These are phyloP conservation scores for Barbarea vulgaris DNA, from an alignment of 345 rosid genomes.

Conservation along the genomic window DNA sequence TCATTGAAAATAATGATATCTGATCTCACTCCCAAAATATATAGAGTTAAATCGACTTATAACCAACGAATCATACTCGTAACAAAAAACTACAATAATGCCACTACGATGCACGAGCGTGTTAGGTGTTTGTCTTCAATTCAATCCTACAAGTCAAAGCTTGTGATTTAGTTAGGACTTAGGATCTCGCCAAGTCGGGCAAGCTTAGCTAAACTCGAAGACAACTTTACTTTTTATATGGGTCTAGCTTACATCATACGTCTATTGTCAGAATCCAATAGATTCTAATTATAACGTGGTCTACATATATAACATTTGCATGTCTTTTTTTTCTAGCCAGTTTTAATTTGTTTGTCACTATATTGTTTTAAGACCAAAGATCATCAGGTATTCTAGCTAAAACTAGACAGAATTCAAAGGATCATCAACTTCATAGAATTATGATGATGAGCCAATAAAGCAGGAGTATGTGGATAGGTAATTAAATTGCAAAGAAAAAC, in stretches of 20 bases:
- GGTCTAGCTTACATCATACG: neutral
- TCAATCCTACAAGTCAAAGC: neutral
- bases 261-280: neutral
- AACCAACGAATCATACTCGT: conserved; percentile 14
- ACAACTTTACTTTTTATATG: neutral
- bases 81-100: conserved; percentile 3
- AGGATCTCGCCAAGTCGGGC: neutral
- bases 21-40: conserved; percentile 17
- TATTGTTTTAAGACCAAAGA: neutral
- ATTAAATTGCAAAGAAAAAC: neutral
- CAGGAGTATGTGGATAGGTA: neutral
- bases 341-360: neutral
- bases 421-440: neutral
- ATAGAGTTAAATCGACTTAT: conserved; percentile 28
- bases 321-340: neutral
- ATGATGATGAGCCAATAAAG: neutral
- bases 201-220: neutral
- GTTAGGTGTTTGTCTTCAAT: neutral
- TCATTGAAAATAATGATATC: neutral
- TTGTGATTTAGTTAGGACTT: neutral
- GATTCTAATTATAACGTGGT: conserved; percentile 16
- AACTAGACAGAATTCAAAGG: neutral
- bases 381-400: neutral
- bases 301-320: neutral
- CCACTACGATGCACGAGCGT: neutral